A percentile compares a stretch with the other conserved stretches of the same genome.
phyloP scores from a whole-genome alignment of 768 basidiomycete genomes.

The Mycena rebaudengoi region DNA sequence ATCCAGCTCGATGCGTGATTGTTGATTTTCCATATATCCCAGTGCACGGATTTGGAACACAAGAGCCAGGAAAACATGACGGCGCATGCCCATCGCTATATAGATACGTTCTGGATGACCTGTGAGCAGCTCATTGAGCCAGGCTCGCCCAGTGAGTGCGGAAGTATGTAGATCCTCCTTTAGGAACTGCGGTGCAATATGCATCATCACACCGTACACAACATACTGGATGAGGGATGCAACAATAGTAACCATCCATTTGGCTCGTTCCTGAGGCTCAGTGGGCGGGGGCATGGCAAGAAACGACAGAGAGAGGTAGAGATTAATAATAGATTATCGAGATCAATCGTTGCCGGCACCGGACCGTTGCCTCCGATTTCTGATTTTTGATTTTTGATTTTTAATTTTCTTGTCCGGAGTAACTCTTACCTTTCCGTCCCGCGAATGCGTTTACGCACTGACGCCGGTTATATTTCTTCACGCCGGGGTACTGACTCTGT shows the following conservation, averaged over 20 bases:
- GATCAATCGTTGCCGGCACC: too few species aligned
- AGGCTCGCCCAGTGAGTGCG: conserved; percentile 21
- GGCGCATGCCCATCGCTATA: conserved; percentile 15
- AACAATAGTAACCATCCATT: conserved; percentile 37
- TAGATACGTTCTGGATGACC: conserved; percentile 28
- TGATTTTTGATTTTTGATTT: too few species aligned
- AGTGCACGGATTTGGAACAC: background rate
- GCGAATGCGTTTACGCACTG: too few species aligned
- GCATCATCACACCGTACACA: background rate
- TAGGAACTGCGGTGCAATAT: background rate
- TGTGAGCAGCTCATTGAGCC: conserved; percentile 27
- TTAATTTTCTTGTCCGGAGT: too few species aligned
- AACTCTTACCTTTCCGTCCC: too few species aligned
- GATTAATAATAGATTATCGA: too few species aligned
- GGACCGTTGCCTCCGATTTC: too few species aligned
- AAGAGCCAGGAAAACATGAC: conserved; percentile 16
- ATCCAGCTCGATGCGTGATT: conserved; percentile 23
- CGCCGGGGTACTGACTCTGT: too few species aligned
- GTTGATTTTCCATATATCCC: background rate
- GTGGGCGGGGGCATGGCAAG: background rate
- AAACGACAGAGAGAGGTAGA: too few species aligned
- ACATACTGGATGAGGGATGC: conserved; percentile 27
- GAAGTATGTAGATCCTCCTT: conserved; percentile 25
- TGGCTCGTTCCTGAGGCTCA: background rate
- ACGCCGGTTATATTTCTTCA: too few species aligned